Evolutionary conservation across 202 grass and related monocot species (phyloP).

Genomic region (Bolboschoenoplectus hybrid): DNA sequence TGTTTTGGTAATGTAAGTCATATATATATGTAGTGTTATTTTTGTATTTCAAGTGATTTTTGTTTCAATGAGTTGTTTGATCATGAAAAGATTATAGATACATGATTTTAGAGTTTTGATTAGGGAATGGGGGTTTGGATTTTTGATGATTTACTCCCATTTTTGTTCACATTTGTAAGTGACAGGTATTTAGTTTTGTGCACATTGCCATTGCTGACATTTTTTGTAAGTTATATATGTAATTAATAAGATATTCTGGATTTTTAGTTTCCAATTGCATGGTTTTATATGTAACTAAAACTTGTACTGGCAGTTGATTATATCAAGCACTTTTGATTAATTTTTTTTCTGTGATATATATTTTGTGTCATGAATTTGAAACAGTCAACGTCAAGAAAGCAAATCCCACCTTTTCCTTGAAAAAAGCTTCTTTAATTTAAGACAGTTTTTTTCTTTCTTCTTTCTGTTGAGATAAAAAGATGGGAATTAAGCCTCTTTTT

Average conservation of each 20-base stretch:
- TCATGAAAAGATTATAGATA: slow-evolving; percentile 20
- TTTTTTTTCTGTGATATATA: no score
- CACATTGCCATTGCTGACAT: slow-evolving; percentile 7
- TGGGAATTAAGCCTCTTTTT: no score
- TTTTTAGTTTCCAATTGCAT: neutral
- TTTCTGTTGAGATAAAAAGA: no score
- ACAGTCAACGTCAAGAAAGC: no score
- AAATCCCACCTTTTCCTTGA: no score
- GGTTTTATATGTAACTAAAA: neutral
- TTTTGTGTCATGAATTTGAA: no score
- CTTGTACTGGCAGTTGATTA: no score
- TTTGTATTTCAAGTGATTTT: neutral
- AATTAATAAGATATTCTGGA: neutral
- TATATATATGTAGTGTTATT: neutral
- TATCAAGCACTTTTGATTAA: no score
- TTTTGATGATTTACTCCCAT: slow-evolving; percentile 32
- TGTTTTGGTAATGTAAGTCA: neutral
- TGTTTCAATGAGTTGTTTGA: neutral
- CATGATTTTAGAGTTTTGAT: neutral
- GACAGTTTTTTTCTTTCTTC: no score
- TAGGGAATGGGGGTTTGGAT: neutral
- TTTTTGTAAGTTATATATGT: slow-evolving; percentile 23
- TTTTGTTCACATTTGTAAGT: slow-evolving; percentile 3
- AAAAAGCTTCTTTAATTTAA: no score
- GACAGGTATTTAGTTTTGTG: neutral